phyloP scores from a whole-genome alignment of 2,329 filamentous ascomycete genomes.

The Parascedosporium putredinis region DNA sequence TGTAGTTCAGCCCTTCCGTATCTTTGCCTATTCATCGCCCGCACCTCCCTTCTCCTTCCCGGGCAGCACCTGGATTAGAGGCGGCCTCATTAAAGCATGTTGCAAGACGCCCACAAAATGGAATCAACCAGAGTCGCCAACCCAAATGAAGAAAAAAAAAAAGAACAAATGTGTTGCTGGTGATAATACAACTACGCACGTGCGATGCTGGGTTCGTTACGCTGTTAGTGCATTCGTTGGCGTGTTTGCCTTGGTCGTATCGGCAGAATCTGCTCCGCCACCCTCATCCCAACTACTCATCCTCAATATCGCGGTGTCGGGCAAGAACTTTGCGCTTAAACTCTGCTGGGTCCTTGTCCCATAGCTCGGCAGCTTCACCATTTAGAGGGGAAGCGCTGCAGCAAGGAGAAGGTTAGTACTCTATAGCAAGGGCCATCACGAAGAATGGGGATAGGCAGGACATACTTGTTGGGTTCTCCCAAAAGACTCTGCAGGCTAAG shows the following conservation, averaged over 20 bases:
- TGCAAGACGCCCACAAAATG: background rate
- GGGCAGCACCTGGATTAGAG: background rate
- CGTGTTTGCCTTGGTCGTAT: background rate
- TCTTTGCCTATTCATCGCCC: too few species aligned
- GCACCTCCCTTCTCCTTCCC: background rate
- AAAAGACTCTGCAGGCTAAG: slow-evolving; percentile 90
- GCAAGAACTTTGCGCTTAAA: slow-evolving; percentile 69
- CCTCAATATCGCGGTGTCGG: slow-evolving; percentile 54
- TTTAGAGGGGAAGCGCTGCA: slow-evolving; percentile 83
- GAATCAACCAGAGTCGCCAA: slow-evolving; percentile 3
- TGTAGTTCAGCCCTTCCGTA: too few species aligned
- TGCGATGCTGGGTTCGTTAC: background rate
- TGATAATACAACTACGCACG: background rate
- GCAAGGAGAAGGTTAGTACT: background rate
- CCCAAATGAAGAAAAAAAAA: background rate
- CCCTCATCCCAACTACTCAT: slow-evolving; percentile 35
- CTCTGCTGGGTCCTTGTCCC: slow-evolving; percentile 79
- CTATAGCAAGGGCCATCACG: background rate
- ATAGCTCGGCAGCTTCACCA: slow-evolving; percentile 89
- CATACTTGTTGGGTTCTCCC: slow-evolving; percentile 96
- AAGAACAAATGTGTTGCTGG: background rate
- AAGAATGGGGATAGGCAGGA: slow-evolving; percentile 11
- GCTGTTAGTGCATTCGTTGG: background rate
- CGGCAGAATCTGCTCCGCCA: background rate
- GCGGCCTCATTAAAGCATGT: background rate